Conservation (phyloP, 2,329 filamentous ascomycete species). For the Epichloe uncinata region DNA sequence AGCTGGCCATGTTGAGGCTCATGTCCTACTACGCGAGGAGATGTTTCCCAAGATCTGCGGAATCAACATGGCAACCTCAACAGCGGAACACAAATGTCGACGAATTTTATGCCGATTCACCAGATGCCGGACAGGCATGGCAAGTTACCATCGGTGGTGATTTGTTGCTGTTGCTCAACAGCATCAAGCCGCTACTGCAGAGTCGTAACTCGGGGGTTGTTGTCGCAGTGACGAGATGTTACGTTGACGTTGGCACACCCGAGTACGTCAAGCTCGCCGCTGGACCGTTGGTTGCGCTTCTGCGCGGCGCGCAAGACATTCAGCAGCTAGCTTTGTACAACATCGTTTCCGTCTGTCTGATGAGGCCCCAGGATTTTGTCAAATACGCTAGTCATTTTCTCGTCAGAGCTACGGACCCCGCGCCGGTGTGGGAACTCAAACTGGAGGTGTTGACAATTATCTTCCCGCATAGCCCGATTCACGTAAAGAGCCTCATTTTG, state of each 20-base stretch:
- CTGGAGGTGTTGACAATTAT: conserved; percentile 82
- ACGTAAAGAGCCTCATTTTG: conserved; percentile 74
- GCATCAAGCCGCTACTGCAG: conserved; percentile 72
- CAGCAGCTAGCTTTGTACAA: conserved; percentile 87
- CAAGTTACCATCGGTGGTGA: conserved; percentile 61
- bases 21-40: conserved; percentile 75
- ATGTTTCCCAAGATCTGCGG: conserved; percentile 67
- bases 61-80: conserved; percentile 33
- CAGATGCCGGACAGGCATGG: conserved; percentile 29
- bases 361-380: conserved; percentile 66
- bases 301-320: conserved; percentile 75
- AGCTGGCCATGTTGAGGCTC: conserved; percentile 68
- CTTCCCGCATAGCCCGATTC: conserved; percentile 66
- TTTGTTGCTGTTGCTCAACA: conserved; percentile 65
- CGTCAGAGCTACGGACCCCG: conserved; percentile 63
- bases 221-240: conserved; percentile 73
- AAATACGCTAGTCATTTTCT: conserved; percentile 84
- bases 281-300: conserved; percentile 72
- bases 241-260: conserved; percentile 68
- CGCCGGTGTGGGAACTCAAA: conserved; percentile 80
- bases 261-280: conserved; percentile 64
- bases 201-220: conserved; percentile 94
- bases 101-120: conserved; percentile 68
- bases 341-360: conserved; percentile 81
- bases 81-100: conserved; percentile 33